Base-by-base conservation (phyloP, 2,329 filamentous ascomycete genomes). In the Venturia pyrina region DNA sequence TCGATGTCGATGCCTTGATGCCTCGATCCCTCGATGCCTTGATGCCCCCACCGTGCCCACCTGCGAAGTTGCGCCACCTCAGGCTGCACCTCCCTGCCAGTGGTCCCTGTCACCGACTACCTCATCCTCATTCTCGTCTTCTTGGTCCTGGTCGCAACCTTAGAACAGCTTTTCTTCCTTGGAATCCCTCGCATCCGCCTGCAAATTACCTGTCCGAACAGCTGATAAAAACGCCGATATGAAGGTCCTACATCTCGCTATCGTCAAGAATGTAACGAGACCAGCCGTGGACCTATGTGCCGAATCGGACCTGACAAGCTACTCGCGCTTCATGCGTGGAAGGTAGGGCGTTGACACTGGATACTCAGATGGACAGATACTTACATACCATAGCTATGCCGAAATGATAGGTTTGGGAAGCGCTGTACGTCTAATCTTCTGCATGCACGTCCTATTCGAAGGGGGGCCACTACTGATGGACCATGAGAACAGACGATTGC, bases 211-310 rank as follows among this genome's bases (percentile, higher is more conserved):
- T 44, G 37, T 11, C 8, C 60, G 17, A 28, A 62, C 10, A 46
- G 17, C 44, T 62, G 13, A 28, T 62, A n/a, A 13, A 62, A 43
- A 70, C 73, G 75, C 75, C 78, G 87, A 72, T 75, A 93, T 93
- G 90, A 93, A 93, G 86, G 81, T 95, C 77, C 84, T 89, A 78
- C 95, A 95, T 79, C 91, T 96, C 75, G 91, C 90, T 72, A 85
- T 96, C 77, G 82, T 95, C 75, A 89, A 89, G 78, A 95, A 95
- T 79, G 87, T 90, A 73, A 79, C 78, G 71, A 87, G 89, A 78
- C 89, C 91, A 62, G 86, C 89, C 62, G 80, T 90, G 72, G 90
- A 96, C 80, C 82, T 96, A 69, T 85, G 83, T 75, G 81, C 84
- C 70, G 91, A 91, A 78, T 89, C 87, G 76, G 89, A 96, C 72